Evolutionary conservation across 2,329 filamentous ascomycete species (phyloP).

Genomic region (Colletotrichum sp.): DNA sequence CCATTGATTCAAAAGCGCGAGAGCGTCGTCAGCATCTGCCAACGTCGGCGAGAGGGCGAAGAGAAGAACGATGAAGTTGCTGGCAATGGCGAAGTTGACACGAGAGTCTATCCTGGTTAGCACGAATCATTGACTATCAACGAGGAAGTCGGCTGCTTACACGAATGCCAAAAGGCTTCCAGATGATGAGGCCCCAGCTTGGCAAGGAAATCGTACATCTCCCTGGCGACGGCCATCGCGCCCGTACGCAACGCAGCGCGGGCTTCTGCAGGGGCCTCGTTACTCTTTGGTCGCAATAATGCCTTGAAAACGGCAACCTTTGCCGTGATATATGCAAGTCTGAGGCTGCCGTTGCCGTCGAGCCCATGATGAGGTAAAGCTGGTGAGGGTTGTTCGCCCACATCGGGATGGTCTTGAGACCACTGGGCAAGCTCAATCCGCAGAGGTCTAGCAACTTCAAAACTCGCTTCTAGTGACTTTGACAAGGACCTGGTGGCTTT

Average conservation of each 20-base stretch:
- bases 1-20: not conserved
- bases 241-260: not conserved
- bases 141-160: no score
- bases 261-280: not conserved
- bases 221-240: not conserved
- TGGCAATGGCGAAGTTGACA: constrained; percentile 12
- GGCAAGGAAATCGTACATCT: constrained; percentile 4
- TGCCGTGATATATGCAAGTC: constrained; percentile 2
- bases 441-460: constrained; percentile 1
- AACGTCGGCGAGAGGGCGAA: not conserved
- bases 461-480: not conserved
- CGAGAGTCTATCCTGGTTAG: not conserved
- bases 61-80: not conserved
- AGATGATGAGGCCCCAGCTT: not conserved
- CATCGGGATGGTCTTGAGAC: not conserved
- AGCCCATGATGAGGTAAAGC: not conserved
- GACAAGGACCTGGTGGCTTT: not conserved
- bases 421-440: constrained; percentile 6
- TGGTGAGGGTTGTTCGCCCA: not conserved
- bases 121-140: fast-evolving
- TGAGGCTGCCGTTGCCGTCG: not conserved
- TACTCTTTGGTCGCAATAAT: not conserved
- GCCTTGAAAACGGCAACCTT: constrained; percentile 2
- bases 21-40: not conserved
- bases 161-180: constrained; percentile 13